Base-by-base conservation (phyloP, 108 stramenopile genomes). In the Fistulifera pelliculosa region DNA sequence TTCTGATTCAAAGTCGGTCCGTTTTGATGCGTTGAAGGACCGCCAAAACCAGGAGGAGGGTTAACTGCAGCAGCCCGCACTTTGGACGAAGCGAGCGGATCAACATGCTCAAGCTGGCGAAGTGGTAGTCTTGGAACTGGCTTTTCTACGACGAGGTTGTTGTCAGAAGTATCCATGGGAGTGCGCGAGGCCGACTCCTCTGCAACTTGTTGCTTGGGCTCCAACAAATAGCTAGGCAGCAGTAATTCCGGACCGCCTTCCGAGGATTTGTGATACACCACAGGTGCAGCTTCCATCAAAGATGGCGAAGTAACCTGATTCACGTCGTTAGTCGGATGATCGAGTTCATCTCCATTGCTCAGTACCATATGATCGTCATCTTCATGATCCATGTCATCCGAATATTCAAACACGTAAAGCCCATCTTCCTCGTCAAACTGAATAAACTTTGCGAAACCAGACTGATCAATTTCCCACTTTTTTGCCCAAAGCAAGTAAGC, bases 31-130 rank as follows among this genome's bases (percentile, higher is more conserved):
- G n/a, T 31, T 22, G n/a, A n/a, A 31, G 5, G 15, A 47, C 53
- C 17, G 21, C 21, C 17, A 24, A 57, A 52, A 42, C 15, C 48
- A 16, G 0, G 25, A 28, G 60, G 38, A 41, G 39, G 51, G 40
- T 11, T 27, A 1, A 31, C 19, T 6, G 18, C 27, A 27, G 52
- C 27, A 27, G 27, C 16, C 1, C 15, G 31, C 27, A 11, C n/a
- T 14, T 13, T 21, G 52, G 52, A 31, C 21, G 52, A 53, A 15
- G 52, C 26, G 52, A 28, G 52, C 10, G 27, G 27, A 13, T 53
- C 31, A 1, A 8, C 19, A 26, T 1, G 27, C 15, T 27, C 27
- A 17, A 24, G 19, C 15, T 53, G 31, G 27, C 27, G 31, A 35
- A 35, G 31, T 35, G 31, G 31, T 35, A 8, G 31, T 8, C 31